Conservation (phyloP, 1,284 basidiomycete genomes). For the Trichosporon sp. region DNA sequence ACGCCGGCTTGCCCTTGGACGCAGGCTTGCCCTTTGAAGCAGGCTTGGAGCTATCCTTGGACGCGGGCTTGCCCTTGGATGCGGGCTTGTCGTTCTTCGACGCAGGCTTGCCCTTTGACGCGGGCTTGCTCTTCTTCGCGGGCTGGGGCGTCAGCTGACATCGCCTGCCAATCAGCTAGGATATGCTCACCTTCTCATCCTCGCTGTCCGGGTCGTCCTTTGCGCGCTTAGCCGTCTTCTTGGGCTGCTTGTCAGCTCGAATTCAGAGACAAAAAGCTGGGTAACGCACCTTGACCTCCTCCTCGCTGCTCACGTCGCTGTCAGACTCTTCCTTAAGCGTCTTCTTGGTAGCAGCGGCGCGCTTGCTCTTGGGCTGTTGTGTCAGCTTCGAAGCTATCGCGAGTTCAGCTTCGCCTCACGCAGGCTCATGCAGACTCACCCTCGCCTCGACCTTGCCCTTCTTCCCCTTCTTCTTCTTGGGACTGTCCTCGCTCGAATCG, state of each 20-base stretch:
- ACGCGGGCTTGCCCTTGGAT: conserved; percentile 1
- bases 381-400: too few relatives aligned
- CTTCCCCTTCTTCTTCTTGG: neutral
- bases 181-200: neutral
- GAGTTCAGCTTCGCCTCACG: neutral
- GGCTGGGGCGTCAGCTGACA: neutral
- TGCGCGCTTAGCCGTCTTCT: neutral
- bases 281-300: conserved; percentile 11
- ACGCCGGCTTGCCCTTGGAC: conserved; percentile 11
- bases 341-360: neutral
- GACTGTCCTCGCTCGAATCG: conserved; percentile 5
- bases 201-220: neutral
- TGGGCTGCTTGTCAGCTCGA: neutral
- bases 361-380: neutral
- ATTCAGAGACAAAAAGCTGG: too few relatives aligned
- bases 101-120: conserved; percentile 4
- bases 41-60: neutral
- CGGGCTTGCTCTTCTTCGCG: conserved; percentile 5
- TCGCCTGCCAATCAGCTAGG: neutral
- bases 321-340: neutral
- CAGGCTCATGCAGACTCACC: neutral
- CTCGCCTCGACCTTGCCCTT: neutral
- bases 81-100: neutral
- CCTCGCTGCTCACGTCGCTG: neutral
- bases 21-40: conserved; percentile 5